phyloP scores from a whole-genome alignment of 1,139 yeast species.

The Lodderomyces orthopsilosis region DNA sequence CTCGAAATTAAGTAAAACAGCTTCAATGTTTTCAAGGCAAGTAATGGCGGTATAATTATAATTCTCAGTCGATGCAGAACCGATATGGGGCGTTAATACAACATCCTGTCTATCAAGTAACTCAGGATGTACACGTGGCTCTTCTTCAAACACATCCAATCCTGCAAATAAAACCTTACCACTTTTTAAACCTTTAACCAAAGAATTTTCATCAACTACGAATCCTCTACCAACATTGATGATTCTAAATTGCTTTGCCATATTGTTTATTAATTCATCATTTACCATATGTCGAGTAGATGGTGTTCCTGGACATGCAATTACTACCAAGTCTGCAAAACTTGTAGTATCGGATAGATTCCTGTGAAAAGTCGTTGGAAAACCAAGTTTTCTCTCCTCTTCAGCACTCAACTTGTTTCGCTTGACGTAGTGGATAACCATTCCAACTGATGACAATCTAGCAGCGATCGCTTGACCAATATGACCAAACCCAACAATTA shows the following conservation, averaged over 20 bases:
- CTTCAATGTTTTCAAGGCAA: constrained; percentile 47
- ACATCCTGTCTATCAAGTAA: constrained; percentile 63
- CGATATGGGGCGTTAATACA: constrained; percentile 74
- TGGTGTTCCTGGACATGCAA: constrained; percentile 67
- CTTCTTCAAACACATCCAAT: constrained; percentile 73
- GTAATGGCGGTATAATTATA: constrained; percentile 46
- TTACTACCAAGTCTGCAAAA: constrained; percentile 56
- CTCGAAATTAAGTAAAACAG: constrained; percentile 32
- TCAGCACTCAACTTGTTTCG: constrained; percentile 44
- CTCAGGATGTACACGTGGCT: constrained; percentile 56
- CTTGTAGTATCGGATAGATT: constrained; percentile 32
- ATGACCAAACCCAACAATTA: constrained; percentile 75
- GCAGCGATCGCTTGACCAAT: constrained; percentile 68
- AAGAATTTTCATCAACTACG: constrained; percentile 69
- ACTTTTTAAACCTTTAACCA: constrained; percentile 61
- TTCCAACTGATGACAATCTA: constrained; percentile 57
- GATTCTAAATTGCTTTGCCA: constrained; percentile 54
- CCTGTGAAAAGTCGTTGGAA: constrained; percentile 42
- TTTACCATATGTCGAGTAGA: constrained; percentile 59
- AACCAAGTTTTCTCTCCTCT: constrained; percentile 40
- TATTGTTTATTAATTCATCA: constrained; percentile 42
- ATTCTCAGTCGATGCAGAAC: constrained; percentile 61
- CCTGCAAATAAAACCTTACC: constrained; percentile 77
- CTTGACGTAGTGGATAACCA: constrained; percentile 65
- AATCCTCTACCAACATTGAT: constrained; percentile 79